Evolutionary conservation across 2,329 filamentous ascomycete species (phyloP).

Genomic region (Decorospora gaudefroyi): DNA sequence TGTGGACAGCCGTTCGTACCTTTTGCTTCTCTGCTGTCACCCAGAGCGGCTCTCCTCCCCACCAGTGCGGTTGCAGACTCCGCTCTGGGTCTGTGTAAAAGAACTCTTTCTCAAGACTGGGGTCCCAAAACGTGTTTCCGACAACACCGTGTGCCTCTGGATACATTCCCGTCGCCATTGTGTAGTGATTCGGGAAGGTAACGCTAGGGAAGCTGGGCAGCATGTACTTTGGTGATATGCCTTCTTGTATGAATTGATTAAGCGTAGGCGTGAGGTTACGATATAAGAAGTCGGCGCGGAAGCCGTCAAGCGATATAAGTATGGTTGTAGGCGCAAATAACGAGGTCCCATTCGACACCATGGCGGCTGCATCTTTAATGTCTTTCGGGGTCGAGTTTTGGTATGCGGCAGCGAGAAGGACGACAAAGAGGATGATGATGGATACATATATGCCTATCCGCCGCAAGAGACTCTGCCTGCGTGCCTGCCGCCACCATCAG

Average conservation of each 20-base stretch:
- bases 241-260: constrained; percentile 75
- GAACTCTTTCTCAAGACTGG: constrained; percentile 74
- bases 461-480: constrained; percentile 46
- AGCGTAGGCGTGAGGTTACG: constrained; percentile 82
- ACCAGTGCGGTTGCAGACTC: constrained; percentile 88
- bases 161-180: constrained; percentile 86
- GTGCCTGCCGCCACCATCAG: constrained; percentile 27
- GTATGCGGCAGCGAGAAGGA: constrained; percentile 61
- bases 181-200: constrained; percentile 95
- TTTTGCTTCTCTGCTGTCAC: constrained; percentile 84
- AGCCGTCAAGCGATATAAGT: constrained; percentile 91
- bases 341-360: constrained; percentile 78
- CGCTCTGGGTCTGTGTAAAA: constrained; percentile 77
- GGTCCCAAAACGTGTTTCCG: constrained; percentile 94
- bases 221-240: constrained; percentile 92
- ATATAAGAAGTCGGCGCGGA: constrained; percentile 89
- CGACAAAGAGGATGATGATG: constrained; percentile 59
- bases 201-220: constrained; percentile 92
- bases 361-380: constrained; percentile 32
- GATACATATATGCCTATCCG: constrained; percentile 50
- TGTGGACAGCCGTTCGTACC: constrained; percentile 82
- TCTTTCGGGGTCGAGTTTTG: constrained; percentile 53
- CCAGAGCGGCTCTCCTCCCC: constrained; percentile 93
- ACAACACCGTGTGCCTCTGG: constrained; percentile 93
- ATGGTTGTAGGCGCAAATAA: constrained; percentile 91